Percentiles rank a stretch among this genome's conserved stretches.
Conservation (phyloP, 441 rosid species). For the Corymbia citriodora region DNA sequence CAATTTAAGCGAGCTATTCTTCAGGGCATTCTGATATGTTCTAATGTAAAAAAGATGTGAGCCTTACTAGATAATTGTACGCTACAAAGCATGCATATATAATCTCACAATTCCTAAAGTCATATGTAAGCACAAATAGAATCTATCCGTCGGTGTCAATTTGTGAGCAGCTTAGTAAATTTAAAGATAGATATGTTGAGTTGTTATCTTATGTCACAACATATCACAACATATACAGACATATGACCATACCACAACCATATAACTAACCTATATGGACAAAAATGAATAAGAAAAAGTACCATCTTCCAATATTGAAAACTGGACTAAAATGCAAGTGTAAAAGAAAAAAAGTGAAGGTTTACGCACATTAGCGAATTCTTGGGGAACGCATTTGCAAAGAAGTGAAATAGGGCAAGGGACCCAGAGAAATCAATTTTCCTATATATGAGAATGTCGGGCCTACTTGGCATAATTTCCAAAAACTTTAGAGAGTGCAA, state of each 20-base stretch:
- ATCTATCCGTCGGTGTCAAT: too few species aligned
- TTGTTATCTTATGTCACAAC: background rate
- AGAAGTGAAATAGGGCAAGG: background rate
- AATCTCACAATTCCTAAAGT: background rate
- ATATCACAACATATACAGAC: background rate
- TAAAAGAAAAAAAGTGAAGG: background rate
- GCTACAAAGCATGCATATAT: background rate
- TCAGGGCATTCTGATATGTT: too few species aligned
- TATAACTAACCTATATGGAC: too few species aligned
- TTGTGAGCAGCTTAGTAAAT: background rate
- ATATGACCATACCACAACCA: background rate
- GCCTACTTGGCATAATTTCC: background rate
- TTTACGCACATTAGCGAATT: background rate
- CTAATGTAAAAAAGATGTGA: background rate
- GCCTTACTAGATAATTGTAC: background rate
- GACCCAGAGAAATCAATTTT: background rate
- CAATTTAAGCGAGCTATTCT: background rate
- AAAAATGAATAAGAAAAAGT: too few species aligned
- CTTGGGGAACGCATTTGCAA: background rate
- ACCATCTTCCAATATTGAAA: background rate
- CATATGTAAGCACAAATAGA: background rate
- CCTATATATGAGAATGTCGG: background rate
- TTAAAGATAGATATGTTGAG: background rate
- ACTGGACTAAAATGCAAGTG: background rate
- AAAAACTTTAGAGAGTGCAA: background rate